A percentile compares a stretch with the other conserved stretches of the same genome.
Conservation (phyloP, 495 filamentous ascomycete genomes). For the Platismatia glauca region DNA sequence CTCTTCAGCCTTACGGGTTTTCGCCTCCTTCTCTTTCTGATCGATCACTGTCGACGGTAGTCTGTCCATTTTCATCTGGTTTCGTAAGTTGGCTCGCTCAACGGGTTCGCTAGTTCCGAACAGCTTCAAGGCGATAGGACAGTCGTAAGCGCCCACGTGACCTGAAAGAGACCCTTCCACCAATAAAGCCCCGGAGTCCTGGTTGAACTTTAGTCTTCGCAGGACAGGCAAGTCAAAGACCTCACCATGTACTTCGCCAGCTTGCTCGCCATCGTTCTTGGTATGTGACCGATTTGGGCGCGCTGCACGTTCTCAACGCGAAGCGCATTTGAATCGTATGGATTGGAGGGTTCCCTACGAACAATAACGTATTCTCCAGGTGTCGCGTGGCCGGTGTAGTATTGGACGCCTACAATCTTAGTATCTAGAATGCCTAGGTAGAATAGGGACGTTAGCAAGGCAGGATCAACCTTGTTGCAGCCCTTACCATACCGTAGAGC, state of each 20-base stretch:
- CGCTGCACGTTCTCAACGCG: conserved; percentile 71
- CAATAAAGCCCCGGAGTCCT: conserved; percentile 43
- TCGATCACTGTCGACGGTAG: conserved; percentile 42
- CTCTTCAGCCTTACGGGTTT: conserved; percentile 35
- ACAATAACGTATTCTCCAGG: conserved; percentile 63
- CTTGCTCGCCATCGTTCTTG: conserved; percentile 53
- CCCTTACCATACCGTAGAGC: conserved; percentile 39
- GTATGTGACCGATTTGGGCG: conserved; percentile 73
- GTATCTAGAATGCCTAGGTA: conserved; percentile 36
- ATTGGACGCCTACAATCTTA: conserved; percentile 76
- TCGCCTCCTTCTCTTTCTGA: conserved; percentile 42
- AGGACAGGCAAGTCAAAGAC: too few species aligned
- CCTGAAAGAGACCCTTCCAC: conserved; percentile 63
- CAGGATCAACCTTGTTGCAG: neutral
- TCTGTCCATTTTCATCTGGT: conserved; percentile 52
- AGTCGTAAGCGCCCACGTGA: conserved; percentile 53
- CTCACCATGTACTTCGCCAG: conserved; percentile 63
- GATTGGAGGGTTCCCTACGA: conserved; percentile 60
- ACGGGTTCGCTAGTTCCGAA: conserved; percentile 54
- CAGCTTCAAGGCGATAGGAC: conserved; percentile 57
- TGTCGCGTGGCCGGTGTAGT: conserved; percentile 64
- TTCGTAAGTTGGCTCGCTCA: conserved; percentile 43
- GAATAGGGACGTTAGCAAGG: neutral
- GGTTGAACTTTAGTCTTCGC: conserved; percentile 20
- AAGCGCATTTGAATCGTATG: conserved; percentile 71